Percentiles rank a stretch among this genome's conserved stretches.
Evolutionary conservation across 1,139 yeast species (phyloP).

Genomic region (Starmera stellimalicola): DNA sequence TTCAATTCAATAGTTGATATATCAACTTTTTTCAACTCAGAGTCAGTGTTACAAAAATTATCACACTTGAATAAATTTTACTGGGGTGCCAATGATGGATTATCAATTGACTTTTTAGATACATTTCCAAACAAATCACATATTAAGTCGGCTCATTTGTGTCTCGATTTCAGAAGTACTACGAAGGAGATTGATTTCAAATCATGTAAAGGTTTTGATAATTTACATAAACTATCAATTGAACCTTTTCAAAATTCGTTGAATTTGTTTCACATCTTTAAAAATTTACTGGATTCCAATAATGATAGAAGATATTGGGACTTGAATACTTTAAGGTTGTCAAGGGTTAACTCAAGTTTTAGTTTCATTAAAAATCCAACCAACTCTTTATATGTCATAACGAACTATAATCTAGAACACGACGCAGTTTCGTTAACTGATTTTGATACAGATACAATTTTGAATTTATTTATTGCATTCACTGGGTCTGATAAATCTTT

Average conservation of each 20-base stretch:
- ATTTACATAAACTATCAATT: constrained; percentile 13
- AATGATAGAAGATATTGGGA: constrained; percentile 1
- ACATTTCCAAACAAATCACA: constrained; percentile 13
- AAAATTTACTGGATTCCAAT: constrained; percentile 8
- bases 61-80: constrained; percentile 10
- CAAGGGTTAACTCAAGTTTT: constrained; percentile 8
- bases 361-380: constrained; percentile 10
- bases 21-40: constrained; percentile 7
- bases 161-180: constrained; percentile 12
- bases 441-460: constrained; percentile 10
- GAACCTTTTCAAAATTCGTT: constrained; percentile 14
- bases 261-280: constrained; percentile 13
- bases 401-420: constrained; percentile 8
- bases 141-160: constrained; percentile 10
- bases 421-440: constrained; percentile 10
- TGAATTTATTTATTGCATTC: constrained; percentile 6
- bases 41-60: constrained; percentile 9
- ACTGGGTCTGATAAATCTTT: constrained; percentile 1
- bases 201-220: constrained; percentile 9
- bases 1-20: constrained; percentile 12
- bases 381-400: constrained; percentile 11
- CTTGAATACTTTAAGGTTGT: constrained; percentile 6
- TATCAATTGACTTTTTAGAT: constrained; percentile 12
- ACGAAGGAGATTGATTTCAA: constrained; percentile 6
- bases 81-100: constrained; percentile 14